A percentile compares a stretch with the other conserved stretches of the same genome.
phyloP scores from a whole-genome alignment of 2,329 filamentous ascomycete species.

The Seiridium unicorne region DNA sequence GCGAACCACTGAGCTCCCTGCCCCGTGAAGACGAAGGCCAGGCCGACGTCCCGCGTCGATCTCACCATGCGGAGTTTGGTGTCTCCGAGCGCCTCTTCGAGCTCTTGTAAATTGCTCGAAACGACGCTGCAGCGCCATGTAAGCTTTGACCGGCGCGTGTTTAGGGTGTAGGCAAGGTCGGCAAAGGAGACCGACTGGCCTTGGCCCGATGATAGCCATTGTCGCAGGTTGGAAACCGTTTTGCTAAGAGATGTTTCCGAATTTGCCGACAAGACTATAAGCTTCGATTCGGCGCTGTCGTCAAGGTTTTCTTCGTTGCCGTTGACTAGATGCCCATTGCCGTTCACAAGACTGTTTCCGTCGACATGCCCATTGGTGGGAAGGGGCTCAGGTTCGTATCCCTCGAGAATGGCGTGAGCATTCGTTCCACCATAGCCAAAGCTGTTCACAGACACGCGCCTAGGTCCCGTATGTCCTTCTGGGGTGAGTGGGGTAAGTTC shows the following conservation, averaged over 20 bases:
- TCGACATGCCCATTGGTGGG: background rate
- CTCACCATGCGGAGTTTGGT: conserved; percentile 13
- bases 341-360: background rate
- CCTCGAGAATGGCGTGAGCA: conserved; percentile 13
- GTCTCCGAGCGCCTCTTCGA: conserved; percentile 18
- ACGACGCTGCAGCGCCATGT: conserved; percentile 5
- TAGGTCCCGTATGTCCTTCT: conserved; percentile 9
- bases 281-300: background rate
- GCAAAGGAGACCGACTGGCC: background rate
- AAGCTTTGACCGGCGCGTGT: conserved; percentile 14
- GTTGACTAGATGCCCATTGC: background rate
- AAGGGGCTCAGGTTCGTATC: conserved; percentile 32
- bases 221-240: conserved; percentile 9
- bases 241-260: conserved; percentile 18
- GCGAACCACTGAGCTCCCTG: conserved; percentile 27
- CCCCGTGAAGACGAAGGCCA: conserved; percentile 23
- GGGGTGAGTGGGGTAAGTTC: conserved; percentile 2
- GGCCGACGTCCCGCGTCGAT: background rate
- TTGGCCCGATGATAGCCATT: background rate
- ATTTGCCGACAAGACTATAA: background rate
- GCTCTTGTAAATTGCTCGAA: conserved; percentile 12
- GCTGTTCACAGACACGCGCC: conserved; percentile 17
- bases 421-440: conserved; percentile 15
- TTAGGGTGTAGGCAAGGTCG: conserved; percentile 17
- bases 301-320: background rate